Evolutionary conservation across 768 basidiomycete species (phyloP), one percentile per base, ranked within the genome.

Genomic region (Amanita exitialis): DNA sequence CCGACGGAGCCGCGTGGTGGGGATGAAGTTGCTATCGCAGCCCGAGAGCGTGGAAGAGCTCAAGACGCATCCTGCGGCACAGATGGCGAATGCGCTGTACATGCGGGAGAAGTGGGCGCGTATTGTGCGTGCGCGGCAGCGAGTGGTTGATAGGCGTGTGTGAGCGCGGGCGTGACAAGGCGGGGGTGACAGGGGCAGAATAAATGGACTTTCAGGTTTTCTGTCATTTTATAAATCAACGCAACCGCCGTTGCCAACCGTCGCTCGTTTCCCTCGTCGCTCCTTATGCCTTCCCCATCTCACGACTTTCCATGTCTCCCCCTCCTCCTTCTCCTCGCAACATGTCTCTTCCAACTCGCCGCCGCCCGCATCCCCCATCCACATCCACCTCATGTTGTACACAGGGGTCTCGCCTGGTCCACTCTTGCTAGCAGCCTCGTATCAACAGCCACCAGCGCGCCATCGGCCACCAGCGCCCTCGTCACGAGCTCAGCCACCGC

Each of bases 291-390:
- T 9, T 30, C 45, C 18, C 6, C n/a, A 28, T 1, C 15, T 16
- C 10, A 21, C 4, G 28, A 10, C 6, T 21, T 83, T 2, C 85
- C 85, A 2, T 55, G 82, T 8, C 56, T 69, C 5, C 71, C 88
- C 45, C 59, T 83, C 35, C 49, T 80, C 38, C 70, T 86, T 53
- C 77, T 79, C 9, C 59, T 68, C 2, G 76, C 72, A 10, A 75
- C 76, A 13, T 80, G 71, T 62, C 38, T 74, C 52, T 62, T 72
- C 8, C 80, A 76, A 57, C 76, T 74, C 28, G 67, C 64, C 38
- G 64, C 68, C 23, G 27, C 67, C 78, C 54, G 74, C 77, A 59
- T 57, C 70, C 28, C 59, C 74, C 54, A 63, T 64, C 36, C 54
- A 56, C 49, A 25, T 42, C 41, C 21, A 12, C 41, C 12, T 15